A percentile compares a stretch with the other conserved stretches of the same genome.
phyloP scores from a whole-genome alignment of 2,329 filamentous ascomycete species.

The Fusarium transvaalense region DNA sequence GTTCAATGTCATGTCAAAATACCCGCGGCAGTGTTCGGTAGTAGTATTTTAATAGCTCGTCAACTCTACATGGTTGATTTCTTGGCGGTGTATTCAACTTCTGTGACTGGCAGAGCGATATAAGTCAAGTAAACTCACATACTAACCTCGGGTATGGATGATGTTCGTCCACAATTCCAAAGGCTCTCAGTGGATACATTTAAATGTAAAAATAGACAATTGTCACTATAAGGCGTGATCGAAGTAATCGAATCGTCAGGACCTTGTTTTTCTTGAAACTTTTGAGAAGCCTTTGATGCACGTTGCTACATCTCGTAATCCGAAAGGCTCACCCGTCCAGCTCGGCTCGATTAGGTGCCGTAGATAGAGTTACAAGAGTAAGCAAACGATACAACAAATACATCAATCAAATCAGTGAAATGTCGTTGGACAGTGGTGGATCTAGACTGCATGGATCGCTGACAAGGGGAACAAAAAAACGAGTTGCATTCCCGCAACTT shows the following conservation, averaged over 20 bases:
- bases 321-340: slow-evolving; percentile 73
- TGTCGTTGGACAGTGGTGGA: slow-evolving; percentile 31
- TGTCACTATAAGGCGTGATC: slow-evolving; percentile 37
- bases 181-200: not conserved
- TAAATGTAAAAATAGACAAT: not conserved
- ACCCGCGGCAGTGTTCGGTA: slow-evolving; percentile 45
- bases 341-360: slow-evolving; percentile 66
- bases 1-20: slow-evolving; percentile 65
- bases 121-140: slow-evolving; percentile 43
- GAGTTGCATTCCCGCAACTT: slow-evolving; percentile 33
- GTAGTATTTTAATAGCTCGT: slow-evolving; percentile 23
- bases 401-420: slow-evolving; percentile 25
- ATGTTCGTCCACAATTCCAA: slow-evolving; percentile 2
- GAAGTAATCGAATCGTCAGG: slow-evolving; percentile 32
- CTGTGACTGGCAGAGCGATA: slow-evolving; percentile 61
- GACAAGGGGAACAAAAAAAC: slow-evolving; percentile 13
- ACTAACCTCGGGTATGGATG: slow-evolving; percentile 41
- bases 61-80: slow-evolving; percentile 2
- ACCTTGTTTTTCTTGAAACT: slow-evolving; percentile 64
- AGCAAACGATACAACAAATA: not conserved
- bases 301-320: slow-evolving; percentile 74
- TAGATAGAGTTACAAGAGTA: not conserved
- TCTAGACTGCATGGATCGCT: slow-evolving; percentile 30
- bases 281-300: slow-evolving; percentile 70
- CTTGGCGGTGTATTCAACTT: slow-evolving; percentile 47